Conservation (phyloP, 1,139 yeast genomes). For the Yamadazyma membranifaciens region DNA sequence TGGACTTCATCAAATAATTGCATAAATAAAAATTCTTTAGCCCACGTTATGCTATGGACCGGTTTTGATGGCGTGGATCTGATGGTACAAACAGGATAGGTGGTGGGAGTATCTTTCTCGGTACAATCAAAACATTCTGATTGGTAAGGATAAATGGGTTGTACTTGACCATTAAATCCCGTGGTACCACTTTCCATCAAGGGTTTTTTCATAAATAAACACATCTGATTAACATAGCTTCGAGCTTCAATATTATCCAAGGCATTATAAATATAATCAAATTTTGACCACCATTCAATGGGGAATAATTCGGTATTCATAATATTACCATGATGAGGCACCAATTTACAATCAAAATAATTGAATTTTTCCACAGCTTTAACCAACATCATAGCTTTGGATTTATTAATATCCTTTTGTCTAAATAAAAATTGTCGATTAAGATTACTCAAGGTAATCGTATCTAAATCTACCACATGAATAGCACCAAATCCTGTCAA, state of each 20-base stretch:
- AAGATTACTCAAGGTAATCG: slow-evolving; percentile 86
- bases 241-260: slow-evolving; percentile 93
- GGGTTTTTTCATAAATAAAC: slow-evolving; percentile 70
- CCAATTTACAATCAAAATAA: slow-evolving; percentile 60
- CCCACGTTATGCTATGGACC: slow-evolving; percentile 96
- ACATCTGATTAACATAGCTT: slow-evolving; percentile 80
- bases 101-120: slow-evolving; percentile 81
- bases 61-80: slow-evolving; percentile 97
- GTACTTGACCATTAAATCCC: slow-evolving; percentile 91
- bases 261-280: slow-evolving; percentile 82
- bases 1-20: slow-evolving; percentile 72
- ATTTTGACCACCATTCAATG: slow-evolving; percentile 76
- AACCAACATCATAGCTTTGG: slow-evolving; percentile 81
- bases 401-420: slow-evolving; percentile 79
- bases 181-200: slow-evolving; percentile 94
- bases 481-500: slow-evolving; percentile 85
- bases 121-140: slow-evolving; percentile 95
- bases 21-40: slow-evolving; percentile 81
- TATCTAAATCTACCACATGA: slow-evolving; percentile 90
- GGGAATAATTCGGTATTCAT: slow-evolving; percentile 75
- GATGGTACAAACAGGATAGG: slow-evolving; percentile 95
- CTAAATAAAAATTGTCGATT: slow-evolving; percentile 92
- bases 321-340: slow-evolving; percentile 85
- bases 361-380: slow-evolving; percentile 80
- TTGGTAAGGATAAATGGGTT: slow-evolving; percentile 77